Base-by-base conservation (phyloP, 495 filamentous ascomycete genomes). In the Tuber melanosporum region DNA sequence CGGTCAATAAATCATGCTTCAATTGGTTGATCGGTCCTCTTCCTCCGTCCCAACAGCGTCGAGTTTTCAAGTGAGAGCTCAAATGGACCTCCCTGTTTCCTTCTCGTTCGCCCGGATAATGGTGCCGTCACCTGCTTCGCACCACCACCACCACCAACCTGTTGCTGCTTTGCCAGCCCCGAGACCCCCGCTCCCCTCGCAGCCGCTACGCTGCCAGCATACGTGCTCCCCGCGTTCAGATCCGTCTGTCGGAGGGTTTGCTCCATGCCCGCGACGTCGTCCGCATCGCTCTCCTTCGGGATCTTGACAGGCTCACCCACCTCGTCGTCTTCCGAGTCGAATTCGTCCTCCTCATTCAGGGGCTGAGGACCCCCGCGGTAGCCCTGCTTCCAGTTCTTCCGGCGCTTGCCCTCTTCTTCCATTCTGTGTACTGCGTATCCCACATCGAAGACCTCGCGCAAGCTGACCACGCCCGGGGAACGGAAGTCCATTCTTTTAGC, bases 371-470 rank as follows among this genome's bases (percentile, higher is more conserved):
- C 86, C 46, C 89, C 89, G 44, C 90, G 88, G 83, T 90, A 92
- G 82, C 89, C 85, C 87, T 89, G 81, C 82, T 84, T 79, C 91
- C 91, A 82, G 92, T 89, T 91, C 86, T 94, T 97, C 49, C 93
- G 89, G 47, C 94, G 91, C 85, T 97, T 98, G 82, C 89, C 90
- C 85, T 98, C 95, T 84, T 99, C 95, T 84, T 98, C 95, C 84
- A 98, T 93, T 45, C 95, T 88, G 83, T 98, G 95, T 22, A 99
- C 95, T 39, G 95, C 93, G 81, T 99, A 98, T 47, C 93, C 91
- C 72, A 99, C 95, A 82, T 99, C 95, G 80, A 99, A 99, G 20
- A 98, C 93, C 82, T 99, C 95, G 72, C 95, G 92, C 36, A 99
- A 87, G 83, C 97, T 98, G 85, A 98, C 91, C 17, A 93, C 95